phyloP scores from a whole-genome alignment of 2,329 filamentous ascomycete genomes.

The Biscogniauxia mediterranea region DNA sequence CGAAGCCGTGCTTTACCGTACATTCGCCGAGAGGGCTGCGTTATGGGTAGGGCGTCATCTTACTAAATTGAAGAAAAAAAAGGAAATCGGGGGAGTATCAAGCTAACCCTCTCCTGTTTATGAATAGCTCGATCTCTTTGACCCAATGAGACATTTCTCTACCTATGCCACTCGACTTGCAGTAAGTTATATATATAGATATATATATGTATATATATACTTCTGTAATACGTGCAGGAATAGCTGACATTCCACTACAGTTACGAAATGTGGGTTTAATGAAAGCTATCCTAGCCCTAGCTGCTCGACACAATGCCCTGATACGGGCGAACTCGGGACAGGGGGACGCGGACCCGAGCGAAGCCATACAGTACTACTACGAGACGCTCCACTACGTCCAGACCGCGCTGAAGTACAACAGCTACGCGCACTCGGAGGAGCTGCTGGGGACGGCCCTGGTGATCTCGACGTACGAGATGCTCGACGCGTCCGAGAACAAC shows the following conservation, averaged over 20 bases:
- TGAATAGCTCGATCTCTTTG: constrained; percentile 33
- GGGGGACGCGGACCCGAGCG: constrained; percentile 35
- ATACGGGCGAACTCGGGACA: constrained; percentile 17
- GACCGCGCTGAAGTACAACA: constrained; percentile 55
- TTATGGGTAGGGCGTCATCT: constrained; percentile 18
- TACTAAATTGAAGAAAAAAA: background rate
- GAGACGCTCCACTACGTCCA: constrained; percentile 62
- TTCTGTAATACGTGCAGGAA: background rate
- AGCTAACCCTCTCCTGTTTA: background rate
- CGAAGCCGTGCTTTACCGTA: constrained; percentile 30
- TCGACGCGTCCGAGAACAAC: constrained; percentile 51
- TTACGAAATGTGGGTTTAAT: constrained; percentile 55
- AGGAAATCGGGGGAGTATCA: background rate
- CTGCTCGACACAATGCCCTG: constrained; percentile 44
- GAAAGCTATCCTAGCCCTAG: constrained; percentile 56
- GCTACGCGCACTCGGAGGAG: constrained; percentile 57
- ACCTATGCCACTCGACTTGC: constrained; percentile 35
- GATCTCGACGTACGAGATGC: constrained; percentile 65
- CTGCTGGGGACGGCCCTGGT: constrained; percentile 58
- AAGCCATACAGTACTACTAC: constrained; percentile 56
- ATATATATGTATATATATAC: background rate
- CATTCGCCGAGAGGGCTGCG: constrained; percentile 28
- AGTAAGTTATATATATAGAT: constrained; percentile 15
- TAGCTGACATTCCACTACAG: background rate
- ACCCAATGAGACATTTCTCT: constrained; percentile 33